A percentile compares a stretch with the other conserved stretches of the same genome.
Evolutionary conservation across 2,329 filamentous ascomycete genomes (phyloP).

Genomic region (Fusarium albosuccineum): DNA sequence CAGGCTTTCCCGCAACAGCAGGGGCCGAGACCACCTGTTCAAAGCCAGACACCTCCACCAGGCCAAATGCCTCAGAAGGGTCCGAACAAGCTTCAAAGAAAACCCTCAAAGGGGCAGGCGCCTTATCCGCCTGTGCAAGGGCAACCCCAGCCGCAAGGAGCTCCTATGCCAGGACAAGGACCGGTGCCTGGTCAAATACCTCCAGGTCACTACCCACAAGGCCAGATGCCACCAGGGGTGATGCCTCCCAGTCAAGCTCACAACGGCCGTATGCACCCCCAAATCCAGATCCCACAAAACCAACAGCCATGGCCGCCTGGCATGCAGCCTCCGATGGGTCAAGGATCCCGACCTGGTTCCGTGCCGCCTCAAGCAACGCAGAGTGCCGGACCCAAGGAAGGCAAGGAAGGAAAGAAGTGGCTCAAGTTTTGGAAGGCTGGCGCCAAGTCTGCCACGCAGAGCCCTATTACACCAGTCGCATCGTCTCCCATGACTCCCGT

Average conservation of each 20-base stretch:
- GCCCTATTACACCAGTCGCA: conserved; percentile 30
- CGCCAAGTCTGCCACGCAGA: conserved; percentile 37
- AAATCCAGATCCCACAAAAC: conserved; percentile 35
- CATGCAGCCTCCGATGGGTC: conserved; percentile 30
- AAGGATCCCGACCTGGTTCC: conserved; percentile 30
- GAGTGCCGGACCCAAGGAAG: conserved; percentile 40
- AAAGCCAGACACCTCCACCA: conserved; percentile 11
- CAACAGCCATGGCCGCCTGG: conserved; percentile 34
- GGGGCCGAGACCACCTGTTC: conserved; percentile 10
- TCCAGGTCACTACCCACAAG: not conserved
- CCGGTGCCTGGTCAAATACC: conserved; percentile 13
- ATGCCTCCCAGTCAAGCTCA: conserved; percentile 1
- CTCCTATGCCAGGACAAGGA: conserved; percentile 2
- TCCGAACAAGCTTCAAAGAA: not conserved
- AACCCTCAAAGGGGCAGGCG: not conserved
- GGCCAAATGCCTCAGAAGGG: conserved; percentile 13
- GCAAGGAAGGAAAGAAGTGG: conserved; percentile 44
- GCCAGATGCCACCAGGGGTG: conserved; percentile 6
- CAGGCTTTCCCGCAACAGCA: conserved; percentile 17
- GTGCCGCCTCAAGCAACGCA: conserved; percentile 31
- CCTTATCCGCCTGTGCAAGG: conserved; percentile 20
- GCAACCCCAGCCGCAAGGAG: conserved; percentile 14
- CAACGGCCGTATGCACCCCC: conserved; percentile 31
- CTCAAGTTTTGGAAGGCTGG: conserved; percentile 45
- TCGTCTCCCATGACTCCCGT: conserved; percentile 26